Evolutionary conservation across 2,329 filamentous ascomycete genomes (phyloP).

Genomic region (Penicillium hesseltinei): DNA sequence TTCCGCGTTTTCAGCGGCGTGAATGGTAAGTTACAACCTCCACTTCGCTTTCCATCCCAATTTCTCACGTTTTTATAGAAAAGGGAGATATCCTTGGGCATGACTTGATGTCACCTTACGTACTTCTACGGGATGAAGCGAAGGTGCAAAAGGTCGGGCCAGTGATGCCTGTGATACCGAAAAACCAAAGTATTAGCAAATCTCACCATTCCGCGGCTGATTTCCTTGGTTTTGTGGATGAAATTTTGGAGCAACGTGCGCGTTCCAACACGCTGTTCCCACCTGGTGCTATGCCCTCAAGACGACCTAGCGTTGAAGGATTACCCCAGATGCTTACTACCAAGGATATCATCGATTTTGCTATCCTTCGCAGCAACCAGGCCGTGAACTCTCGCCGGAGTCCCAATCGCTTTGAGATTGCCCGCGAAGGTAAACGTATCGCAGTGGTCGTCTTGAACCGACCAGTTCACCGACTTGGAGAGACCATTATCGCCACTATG

Average conservation of each 20-base stretch:
- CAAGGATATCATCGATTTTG: slow-evolving; percentile 85
- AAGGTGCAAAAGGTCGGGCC: slow-evolving; percentile 56
- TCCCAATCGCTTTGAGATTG: slow-evolving; percentile 92
- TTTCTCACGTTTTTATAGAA: slow-evolving; percentile 37
- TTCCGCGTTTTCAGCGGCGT: slow-evolving; percentile 93
- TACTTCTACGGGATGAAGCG: slow-evolving; percentile 81
- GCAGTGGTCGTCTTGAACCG: slow-evolving; percentile 86
- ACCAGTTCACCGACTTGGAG: slow-evolving; percentile 84
- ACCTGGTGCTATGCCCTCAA: slow-evolving; percentile 72
- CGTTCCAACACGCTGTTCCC: slow-evolving; percentile 56
- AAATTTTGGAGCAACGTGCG: slow-evolving; percentile 61
- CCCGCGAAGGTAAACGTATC: slow-evolving; percentile 85
- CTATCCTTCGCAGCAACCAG: slow-evolving; percentile 79
- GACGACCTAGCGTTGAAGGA: slow-evolving; percentile 51
- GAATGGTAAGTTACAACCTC: slow-evolving; percentile 55
- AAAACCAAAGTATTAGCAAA: slow-evolving; percentile 38
- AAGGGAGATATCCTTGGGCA: slow-evolving; percentile 87
- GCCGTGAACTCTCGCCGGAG: slow-evolving; percentile 68
- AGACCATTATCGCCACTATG: slow-evolving; percentile 77
- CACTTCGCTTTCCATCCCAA: background rate
- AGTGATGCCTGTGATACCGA: slow-evolving; percentile 38
- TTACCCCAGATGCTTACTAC: slow-evolving; percentile 57
- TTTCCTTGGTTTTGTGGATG: slow-evolving; percentile 74
- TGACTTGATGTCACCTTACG: slow-evolving; percentile 91
- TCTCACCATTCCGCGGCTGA: slow-evolving; percentile 56